Base-by-base conservation (phyloP, 169 alveolate genomes). In the Plasmodium blacklocki region DNA sequence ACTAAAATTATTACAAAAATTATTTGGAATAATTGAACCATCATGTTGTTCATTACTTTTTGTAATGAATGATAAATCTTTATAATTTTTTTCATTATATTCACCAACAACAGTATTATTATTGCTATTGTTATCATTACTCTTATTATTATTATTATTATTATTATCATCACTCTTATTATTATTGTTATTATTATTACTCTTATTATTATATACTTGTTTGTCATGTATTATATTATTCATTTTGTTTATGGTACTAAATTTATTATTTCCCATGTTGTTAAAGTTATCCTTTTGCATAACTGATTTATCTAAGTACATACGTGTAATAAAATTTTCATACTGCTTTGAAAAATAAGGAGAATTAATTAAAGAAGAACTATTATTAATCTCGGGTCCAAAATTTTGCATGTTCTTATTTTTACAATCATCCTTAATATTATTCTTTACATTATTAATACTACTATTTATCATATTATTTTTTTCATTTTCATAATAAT, bases 1-100 rank as follows among this genome's bases (percentile, higher is more conserved):
- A 45, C 67, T 78, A 78, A 26, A 78, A 7, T 78, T 76, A 63
- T 58, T 66, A 49, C 73, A 78, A 52, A 64, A 78, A 43, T 58
- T 67, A 47, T 64, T 78, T 19, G 49, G 60, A 26, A 59, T 18
- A 56, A 2, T 1, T 15, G 64, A 56, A 58, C 32, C 14, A 12
- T 47, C 50, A 19, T 62, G 21, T 18, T 78, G 54, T 14, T 74
- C 88, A 63, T 62, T 54, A 18, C 47, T 50, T 3, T 39, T 78
- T 23, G 56, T 32, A 4, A 50, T 2, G 45, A 78, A 64, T 19
- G 63, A 60, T 50, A 78, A 54, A 8, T 78, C 78, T 59, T 78
- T 78, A 47, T 32, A 58, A 15, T 32, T 26, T 23, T 78, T 78
- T 7, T 64, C 67, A 18, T 66, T 29, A 6, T 32, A 32, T 18